Base-by-base conservation (phyloP, 2,329 filamentous ascomycete species). In the Albifimbria verrucaria region DNA sequence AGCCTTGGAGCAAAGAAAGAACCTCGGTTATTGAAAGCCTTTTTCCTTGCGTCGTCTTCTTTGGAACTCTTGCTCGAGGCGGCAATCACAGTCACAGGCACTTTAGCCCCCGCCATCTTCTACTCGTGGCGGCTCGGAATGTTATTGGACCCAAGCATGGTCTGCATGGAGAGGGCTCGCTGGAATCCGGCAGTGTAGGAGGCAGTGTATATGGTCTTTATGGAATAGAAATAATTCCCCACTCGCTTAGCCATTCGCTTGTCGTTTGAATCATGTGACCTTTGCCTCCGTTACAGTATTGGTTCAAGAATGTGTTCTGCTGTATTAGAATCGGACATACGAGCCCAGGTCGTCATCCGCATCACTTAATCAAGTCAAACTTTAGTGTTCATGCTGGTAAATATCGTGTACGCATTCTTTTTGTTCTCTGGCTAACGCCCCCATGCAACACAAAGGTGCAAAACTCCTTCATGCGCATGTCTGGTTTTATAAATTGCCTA, bases 171-270 rank as follows among this genome's bases (percentile, higher is more conserved):
- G 43, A 46, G 54, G 52, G 55, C 53, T 62, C 53, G 59, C 63
- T 65, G 62, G 62, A 62, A 65, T 61, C 61, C 32, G 65, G 56
- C 62, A 62, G 62, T 65, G 62, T 65, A 63, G 62, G 62, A 65
- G 55, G 62, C 55, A 59, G 59, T 57, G 62, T 56, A 58, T 59
- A 62, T 57, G 62, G 55, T 12, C 32, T 17, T n/a, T 55, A 52
- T 54, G 59, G 62, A 65, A 65, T 65, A 65, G 55, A 65, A 62
- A 58, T 62, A 59, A 54, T 65, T 57, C 21, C 18, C 10, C 21
- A 18, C 43, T 10, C 20, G 4, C 22, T 22, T 10, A 11, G 21
- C 18, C 9, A 55, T 61, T 53, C 48, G 53, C 53, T 51, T 20
- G 32, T 32, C n/a, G n/a, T n/a, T n/a, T n/a, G n/a, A n/a, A n/a